Percentiles rank a stretch among this genome's conserved stretches.
phyloP scores from a whole-genome alignment of 495 filamentous ascomycete species.

The Penicillium salamii region DNA sequence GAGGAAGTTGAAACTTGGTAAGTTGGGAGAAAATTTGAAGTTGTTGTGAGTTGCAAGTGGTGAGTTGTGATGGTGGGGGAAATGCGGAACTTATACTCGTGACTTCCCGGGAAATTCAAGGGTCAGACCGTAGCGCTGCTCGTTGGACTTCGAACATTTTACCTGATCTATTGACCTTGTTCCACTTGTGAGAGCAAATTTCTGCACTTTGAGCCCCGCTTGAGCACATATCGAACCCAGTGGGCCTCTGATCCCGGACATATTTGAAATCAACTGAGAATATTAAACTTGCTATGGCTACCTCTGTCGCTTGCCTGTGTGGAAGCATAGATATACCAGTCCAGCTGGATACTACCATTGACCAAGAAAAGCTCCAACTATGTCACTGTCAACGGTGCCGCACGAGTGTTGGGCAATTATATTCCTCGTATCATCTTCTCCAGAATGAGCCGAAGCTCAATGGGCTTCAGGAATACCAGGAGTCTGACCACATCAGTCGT shows the following conservation, averaged over 20 bases:
- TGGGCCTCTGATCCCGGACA: background rate
- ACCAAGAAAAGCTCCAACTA: constrained; percentile 38
- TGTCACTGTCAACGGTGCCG: constrained; percentile 69
- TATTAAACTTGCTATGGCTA: constrained; percentile 3
- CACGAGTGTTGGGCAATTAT: constrained; percentile 55
- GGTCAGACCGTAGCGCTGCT: background rate
- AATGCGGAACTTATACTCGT: constrained; percentile 19
- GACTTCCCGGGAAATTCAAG: constrained; percentile 17
- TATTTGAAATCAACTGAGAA: background rate
- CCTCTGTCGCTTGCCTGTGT: constrained; percentile 57
- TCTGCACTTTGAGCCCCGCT: constrained; percentile 25
- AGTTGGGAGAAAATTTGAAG: background rate
- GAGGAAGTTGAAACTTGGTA: background rate
- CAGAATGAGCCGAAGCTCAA: constrained; percentile 29
- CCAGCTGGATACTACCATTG: constrained; percentile 25
- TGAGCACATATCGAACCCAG: constrained; percentile 24
- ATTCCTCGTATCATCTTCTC: constrained; percentile 49
- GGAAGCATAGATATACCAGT: constrained; percentile 43
- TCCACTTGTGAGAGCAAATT: constrained; percentile 22
- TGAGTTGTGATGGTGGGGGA: background rate
- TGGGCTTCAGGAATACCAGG: constrained; percentile 46
- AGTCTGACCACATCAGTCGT: constrained; percentile 47
- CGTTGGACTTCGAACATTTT: too few species aligned
- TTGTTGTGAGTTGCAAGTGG: constrained; percentile 4
- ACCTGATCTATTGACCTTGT: background rate